Evolutionary conservation across 2,329 filamentous ascomycete genomes (phyloP).

Genomic region (Ceratocystis cubensis): DNA sequence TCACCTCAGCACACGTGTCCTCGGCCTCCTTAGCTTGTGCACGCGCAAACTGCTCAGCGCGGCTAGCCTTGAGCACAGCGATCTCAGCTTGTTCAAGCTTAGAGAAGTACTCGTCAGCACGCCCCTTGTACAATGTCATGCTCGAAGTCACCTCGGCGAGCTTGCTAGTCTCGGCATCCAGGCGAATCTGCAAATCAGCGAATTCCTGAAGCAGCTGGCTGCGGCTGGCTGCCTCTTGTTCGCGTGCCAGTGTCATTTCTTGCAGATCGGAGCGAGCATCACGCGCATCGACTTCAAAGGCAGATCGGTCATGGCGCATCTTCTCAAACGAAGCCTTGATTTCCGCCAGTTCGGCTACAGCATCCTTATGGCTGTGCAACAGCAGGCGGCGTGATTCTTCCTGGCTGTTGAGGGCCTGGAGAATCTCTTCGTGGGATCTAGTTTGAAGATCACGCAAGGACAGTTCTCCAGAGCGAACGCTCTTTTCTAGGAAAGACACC

Average conservation of each 20-base stretch:
- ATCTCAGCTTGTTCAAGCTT: slow-evolving; percentile 97
- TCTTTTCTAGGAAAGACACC: slow-evolving; percentile 77
- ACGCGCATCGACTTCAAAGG: slow-evolving; percentile 73
- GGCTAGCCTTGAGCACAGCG: slow-evolving; percentile 77
- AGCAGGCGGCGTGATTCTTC: slow-evolving; percentile 76
- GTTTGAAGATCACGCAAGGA: slow-evolving; percentile 84
- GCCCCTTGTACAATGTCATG: slow-evolving; percentile 76
- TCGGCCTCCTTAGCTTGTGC: slow-evolving; percentile 81
- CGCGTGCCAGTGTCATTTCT: slow-evolving; percentile 63
- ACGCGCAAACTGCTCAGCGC: slow-evolving; percentile 89
- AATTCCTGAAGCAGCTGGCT: slow-evolving; percentile 85
- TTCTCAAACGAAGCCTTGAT: slow-evolving; percentile 80
- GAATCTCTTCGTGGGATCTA: slow-evolving; percentile 85
- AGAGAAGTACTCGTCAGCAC: slow-evolving; percentile 91
- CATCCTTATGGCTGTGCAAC: slow-evolving; percentile 72
- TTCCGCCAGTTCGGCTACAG: slow-evolving; percentile 71
- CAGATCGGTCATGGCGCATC: slow-evolving; percentile 66
- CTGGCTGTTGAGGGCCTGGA: slow-evolving; percentile 83
- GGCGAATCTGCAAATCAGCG: slow-evolving; percentile 80
- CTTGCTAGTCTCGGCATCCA: slow-evolving; percentile 80
- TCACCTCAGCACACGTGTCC: slow-evolving; percentile 76
- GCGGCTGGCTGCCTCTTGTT: slow-evolving; percentile 79
- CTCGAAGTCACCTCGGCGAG: slow-evolving; percentile 73
- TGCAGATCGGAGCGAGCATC: slow-evolving; percentile 73
- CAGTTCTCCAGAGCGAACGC: slow-evolving; percentile 72